phyloP scores from a whole-genome alignment of 2,329 filamentous ascomycete genomes.

The Lasiodiplodia theobromae region DNA sequence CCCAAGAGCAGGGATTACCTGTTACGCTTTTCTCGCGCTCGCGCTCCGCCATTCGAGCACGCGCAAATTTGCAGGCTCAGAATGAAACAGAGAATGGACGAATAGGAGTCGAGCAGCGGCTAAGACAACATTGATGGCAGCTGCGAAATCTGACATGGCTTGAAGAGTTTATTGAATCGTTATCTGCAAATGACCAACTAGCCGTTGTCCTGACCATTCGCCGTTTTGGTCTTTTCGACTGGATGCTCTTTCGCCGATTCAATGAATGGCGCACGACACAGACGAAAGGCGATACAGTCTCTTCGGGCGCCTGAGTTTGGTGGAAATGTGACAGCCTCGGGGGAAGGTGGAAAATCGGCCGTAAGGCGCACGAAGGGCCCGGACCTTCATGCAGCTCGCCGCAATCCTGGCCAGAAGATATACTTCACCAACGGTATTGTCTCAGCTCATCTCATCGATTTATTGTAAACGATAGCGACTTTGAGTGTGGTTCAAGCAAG shows the following conservation, averaged over 20 bases:
- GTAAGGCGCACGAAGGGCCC: neutral
- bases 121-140: neutral
- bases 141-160: neutral
- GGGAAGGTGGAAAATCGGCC: neutral
- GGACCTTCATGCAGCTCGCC: slow-evolving; percentile 13
- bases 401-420: neutral
- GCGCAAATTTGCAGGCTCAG: neutral
- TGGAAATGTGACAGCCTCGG: neutral
- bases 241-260: neutral
- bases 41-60: neutral
- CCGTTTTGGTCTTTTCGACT: neutral
- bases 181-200: neutral
- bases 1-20: neutral
- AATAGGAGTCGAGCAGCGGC: neutral
- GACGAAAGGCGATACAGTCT: neutral
- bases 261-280: neutral
- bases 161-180: neutral
- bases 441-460: slow-evolving; percentile 6
- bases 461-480: no score
- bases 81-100: neutral
- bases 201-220: neutral
- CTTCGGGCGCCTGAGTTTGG: neutral
- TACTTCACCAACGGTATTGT: slow-evolving; percentile 12
- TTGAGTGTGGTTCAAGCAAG: neutral
- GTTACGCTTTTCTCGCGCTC: neutral